Evolutionary conservation across 1,139 yeast genomes (phyloP).

Genomic region (Magnusiomyces magnusii): DNA sequence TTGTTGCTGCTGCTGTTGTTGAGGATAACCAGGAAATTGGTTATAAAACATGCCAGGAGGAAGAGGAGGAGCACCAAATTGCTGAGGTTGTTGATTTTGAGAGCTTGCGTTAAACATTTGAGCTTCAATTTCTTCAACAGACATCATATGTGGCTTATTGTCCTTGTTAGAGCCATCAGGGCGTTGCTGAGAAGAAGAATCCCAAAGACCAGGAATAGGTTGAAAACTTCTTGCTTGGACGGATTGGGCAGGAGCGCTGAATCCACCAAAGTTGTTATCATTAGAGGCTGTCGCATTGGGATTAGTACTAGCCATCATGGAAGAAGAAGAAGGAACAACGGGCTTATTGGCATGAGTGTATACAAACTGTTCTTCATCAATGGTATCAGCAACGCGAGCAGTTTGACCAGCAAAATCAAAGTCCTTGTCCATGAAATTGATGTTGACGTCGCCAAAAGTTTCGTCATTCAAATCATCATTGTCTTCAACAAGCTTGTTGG

Average conservation of each 20-base stretch:
- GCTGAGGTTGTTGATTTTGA: constrained; percentile 17
- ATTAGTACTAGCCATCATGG: neutral
- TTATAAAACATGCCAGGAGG: constrained; percentile 5
- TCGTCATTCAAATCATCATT: constrained; percentile 82
- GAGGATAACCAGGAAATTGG: constrained; percentile 6
- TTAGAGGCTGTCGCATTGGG: constrained; percentile 18
- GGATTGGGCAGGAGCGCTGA: neutral
- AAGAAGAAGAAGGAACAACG: constrained; percentile 18
- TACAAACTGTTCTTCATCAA: constrained; percentile 31
- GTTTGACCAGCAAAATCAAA: constrained; percentile 58
- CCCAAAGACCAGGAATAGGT: constrained; percentile 67
- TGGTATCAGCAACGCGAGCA: constrained; percentile 33
- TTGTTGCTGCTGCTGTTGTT: constrained; percentile 1
- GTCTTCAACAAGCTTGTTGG: constrained; percentile 57
- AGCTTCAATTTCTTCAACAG: constrained; percentile 72
- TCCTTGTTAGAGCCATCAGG: constrained; percentile 6
- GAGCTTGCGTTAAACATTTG: constrained; percentile 44
- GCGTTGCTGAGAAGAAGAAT: constrained; percentile 23
- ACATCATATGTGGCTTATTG: constrained; percentile 37
- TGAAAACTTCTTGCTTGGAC: constrained; percentile 36
- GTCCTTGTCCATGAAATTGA: constrained; percentile 45
- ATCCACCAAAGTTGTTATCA: constrained; percentile 18
- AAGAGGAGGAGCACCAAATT: neutral
- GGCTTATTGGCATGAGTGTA: constrained; percentile 22
- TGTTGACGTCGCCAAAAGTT: constrained; percentile 74